These are phyloP conservation scores for Trichomonascus vanleenenianus DNA, from an alignment of 805 yeast genomes.

Conservation along the genomic window DNA sequence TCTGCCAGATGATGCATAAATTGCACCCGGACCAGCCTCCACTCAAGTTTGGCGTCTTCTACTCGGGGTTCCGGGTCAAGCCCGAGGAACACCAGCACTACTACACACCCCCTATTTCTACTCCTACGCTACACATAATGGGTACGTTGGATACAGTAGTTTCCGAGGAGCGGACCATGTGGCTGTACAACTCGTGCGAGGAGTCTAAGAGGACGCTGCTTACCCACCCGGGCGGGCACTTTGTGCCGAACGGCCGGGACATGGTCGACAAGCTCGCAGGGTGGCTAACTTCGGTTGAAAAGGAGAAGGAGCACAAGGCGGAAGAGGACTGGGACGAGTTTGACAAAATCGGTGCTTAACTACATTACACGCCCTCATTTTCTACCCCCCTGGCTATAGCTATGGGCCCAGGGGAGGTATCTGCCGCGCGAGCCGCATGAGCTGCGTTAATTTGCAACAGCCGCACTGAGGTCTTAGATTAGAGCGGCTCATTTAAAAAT, in stretches of 20 bases:
- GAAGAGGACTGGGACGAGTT: slow-evolving; percentile 32
- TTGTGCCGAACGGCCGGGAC: slow-evolving; percentile 82
- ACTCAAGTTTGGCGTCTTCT: slow-evolving; percentile 67
- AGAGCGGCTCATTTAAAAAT: no score
- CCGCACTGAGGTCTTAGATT: no score
- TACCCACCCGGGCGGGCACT: slow-evolving; percentile 95
- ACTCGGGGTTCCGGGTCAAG: slow-evolving; percentile 48
- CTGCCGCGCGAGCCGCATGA: no score
- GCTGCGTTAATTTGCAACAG: no score
- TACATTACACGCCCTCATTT: no score
- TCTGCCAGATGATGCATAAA: slow-evolving; percentile 51
- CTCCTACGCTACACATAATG: slow-evolving; percentile 60
- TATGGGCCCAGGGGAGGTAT: no score
- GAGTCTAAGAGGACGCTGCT: slow-evolving; percentile 37
- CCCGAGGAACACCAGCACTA: slow-evolving; percentile 24
- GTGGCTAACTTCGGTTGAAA: slow-evolving; percentile 19
- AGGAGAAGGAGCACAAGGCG: slow-evolving; percentile 3
- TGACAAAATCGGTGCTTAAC: slow-evolving; percentile 27
- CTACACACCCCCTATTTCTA: slow-evolving; percentile 27
- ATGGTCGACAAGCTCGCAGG: slow-evolving; percentile 27
- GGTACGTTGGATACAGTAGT: slow-evolving; percentile 89
- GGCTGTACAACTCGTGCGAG: slow-evolving; percentile 46
- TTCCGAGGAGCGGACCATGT: slow-evolving; percentile 58
- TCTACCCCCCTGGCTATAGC: no score
- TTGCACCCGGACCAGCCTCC: slow-evolving; percentile 43